Base-by-base conservation (phyloP, 108 stramenopile species). In the Cyclotella sp. region DNA sequence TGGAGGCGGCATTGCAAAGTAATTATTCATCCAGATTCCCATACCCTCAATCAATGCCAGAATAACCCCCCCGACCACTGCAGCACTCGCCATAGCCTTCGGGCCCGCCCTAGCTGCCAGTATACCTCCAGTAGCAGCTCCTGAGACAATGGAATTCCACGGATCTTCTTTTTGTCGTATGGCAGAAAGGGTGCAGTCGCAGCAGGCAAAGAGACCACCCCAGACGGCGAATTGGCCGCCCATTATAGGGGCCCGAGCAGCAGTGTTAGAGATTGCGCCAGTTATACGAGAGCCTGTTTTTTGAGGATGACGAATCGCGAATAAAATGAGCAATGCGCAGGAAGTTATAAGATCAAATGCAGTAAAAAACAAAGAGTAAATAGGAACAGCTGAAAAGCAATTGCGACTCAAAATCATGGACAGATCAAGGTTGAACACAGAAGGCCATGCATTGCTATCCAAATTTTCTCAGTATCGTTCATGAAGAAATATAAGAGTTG, bases 161-260 rank as follows among this genome's bases (percentile, higher is more conserved):
- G 99, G 97, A 88, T 99, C 99, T 88, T 99, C 99, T 85, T 95
- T 97, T 79, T 96, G 95, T 55, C 98, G 90, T 26, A 98, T 73
- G 15, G 93, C 90, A 16, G 94, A 95, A 28, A 99, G 78, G 19
- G 91, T 84, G 82, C 98, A 99, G 82, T 99, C 98, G 66, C 91
- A 98, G 60, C 95, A 89, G 16, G 98, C 96, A 84, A 98, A 99
- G n/a, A 98, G 68, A 21, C 93, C 96, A 28, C 98, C 98, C 98
- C 98, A 99, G 1, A 93, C 91, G 11, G 93, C 93, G 62, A 95
- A 94, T 54, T 95, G 94, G 29, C 97, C 98, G 55, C 98, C 98
- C 76, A 98, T 75, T 10, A 98, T 92, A 3, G 98, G 98, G 13
- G 94, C 90, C 22, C 98, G 84, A n/a, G 96, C 96, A 69, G 87